Evolutionary conservation across 495 filamentous ascomycete species (phyloP).

Genomic region (Aspergillus bertholletiae): DNA sequence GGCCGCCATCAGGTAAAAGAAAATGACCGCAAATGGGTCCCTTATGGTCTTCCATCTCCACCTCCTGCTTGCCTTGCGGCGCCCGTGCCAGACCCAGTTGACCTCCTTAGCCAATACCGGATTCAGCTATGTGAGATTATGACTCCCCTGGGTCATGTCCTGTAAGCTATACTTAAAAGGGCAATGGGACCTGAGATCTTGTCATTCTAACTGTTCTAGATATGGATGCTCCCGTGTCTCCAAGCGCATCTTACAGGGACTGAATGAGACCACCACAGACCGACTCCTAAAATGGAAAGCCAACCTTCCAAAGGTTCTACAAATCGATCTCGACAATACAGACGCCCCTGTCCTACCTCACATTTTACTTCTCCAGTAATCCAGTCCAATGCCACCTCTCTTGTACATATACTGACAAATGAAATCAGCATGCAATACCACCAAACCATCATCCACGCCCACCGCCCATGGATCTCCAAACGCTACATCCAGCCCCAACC

Average conservation of each 20-base stretch:
- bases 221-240: constrained; percentile 16
- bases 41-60: constrained; percentile 1
- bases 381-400: neutral
- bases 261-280: constrained; percentile 16
- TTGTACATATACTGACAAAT: neutral
- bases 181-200: neutral
- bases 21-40: constrained; percentile 5
- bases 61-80: too few species aligned
- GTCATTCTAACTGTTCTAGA: constrained; percentile 2
- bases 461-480: constrained; percentile 28
- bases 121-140: constrained; percentile 29
- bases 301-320: constrained; percentile 18
- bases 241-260: constrained; percentile 11
- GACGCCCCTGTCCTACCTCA: constrained; percentile 23
- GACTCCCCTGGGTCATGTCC: constrained; percentile 17
- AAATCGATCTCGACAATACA: constrained; percentile 16
- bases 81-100: neutral
- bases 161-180: constrained; percentile 3
- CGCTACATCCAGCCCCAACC: constrained; percentile 17
- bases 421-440: constrained; percentile 28
- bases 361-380: constrained; percentile 30
- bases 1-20: neutral
- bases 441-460: constrained; percentile 21
- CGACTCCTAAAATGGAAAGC: constrained; percentile 24
- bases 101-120: constrained; percentile 15